Conservation (phyloP, 345 rosid species). For the Litchi chinensis region DNA sequence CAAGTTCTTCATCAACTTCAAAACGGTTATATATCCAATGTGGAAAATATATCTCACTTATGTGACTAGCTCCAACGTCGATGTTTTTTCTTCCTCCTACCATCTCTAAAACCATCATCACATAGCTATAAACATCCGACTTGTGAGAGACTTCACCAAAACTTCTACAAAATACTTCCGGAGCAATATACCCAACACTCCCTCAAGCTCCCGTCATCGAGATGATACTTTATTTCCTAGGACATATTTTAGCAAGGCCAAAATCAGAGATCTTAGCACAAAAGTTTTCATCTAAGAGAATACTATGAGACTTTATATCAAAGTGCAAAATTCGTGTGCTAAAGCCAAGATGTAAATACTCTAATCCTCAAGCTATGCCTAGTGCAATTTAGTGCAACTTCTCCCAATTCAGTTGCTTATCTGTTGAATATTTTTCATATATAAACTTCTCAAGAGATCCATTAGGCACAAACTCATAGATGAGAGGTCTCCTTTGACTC, state of each 20-base stretch:
- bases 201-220: neutral
- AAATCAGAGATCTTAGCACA: neutral
- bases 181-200: constrained; percentile 1
- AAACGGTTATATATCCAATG: neutral
- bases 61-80: neutral
- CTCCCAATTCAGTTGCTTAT: neutral
- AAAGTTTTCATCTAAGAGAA: neutral
- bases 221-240: neutral
- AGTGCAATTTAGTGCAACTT: neutral
- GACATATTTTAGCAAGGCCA: neutral
- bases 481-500: neutral
- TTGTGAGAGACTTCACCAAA: constrained; percentile 3
- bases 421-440: neutral
- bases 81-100: neutral
- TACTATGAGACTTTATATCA: neutral
- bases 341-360: neutral
- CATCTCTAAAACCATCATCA: constrained; percentile 7
- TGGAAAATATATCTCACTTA: neutral
- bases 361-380: constrained; percentile 4
- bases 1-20: neutral
- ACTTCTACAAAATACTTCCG: neutral
- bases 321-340: neutral
- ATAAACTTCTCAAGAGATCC: constrained; percentile 3
- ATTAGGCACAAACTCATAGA: neutral
- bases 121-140: neutral